Evolutionary conservation across 371 early-diverging fungal species (phyloP), one percentile per base, ranked within the genome.

Genomic region (Mucor mucedo): DNA sequence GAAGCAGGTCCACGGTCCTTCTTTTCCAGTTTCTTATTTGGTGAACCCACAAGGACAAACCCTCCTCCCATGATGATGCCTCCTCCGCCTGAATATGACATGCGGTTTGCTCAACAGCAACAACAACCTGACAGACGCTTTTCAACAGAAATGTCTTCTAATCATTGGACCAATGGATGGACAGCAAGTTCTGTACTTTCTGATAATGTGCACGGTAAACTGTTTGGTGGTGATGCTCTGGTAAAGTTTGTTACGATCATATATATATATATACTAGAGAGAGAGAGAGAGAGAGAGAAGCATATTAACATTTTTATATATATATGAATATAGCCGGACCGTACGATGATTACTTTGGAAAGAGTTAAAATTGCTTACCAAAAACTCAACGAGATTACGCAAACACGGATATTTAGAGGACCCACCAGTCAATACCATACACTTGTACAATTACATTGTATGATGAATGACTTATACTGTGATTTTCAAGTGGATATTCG

Each of bases 1-100:
- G 33, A 42, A 53, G 52, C 38, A 44, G 57, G 42, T n/a, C 60
- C 68, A 8, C 56, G 69, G 29, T 79, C 79, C 0, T 76, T 79
- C 60, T 79, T 79, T 56, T 76, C 76, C 2, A 79, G 67, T 56
- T 79, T 79, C 35, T 60, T 79, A 39, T 79, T 79, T 65, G 79
- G 79, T 9, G 79, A 78, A 54, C 68, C 73, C 58, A 54, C 32
- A 5, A 35, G 39, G 21, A 38, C 11, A 42, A 64, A 52, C 38
- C n/a, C 54, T 0, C 30, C 54, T 1, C 30, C 41, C 9, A 47
- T 52, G 44, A 45, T 60, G 50, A 35, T 62, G 47, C 16, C 62
- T 29, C 39, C 56, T 6, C 35, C 41, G 4, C 45, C 50, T 42
- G 66, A 65, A 11, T 65, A 65, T 27, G 60, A 66, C 44, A 50